phyloP scores from a whole-genome alignment of 805 yeast genomes.

The Lipomyces chichibuensis region DNA sequence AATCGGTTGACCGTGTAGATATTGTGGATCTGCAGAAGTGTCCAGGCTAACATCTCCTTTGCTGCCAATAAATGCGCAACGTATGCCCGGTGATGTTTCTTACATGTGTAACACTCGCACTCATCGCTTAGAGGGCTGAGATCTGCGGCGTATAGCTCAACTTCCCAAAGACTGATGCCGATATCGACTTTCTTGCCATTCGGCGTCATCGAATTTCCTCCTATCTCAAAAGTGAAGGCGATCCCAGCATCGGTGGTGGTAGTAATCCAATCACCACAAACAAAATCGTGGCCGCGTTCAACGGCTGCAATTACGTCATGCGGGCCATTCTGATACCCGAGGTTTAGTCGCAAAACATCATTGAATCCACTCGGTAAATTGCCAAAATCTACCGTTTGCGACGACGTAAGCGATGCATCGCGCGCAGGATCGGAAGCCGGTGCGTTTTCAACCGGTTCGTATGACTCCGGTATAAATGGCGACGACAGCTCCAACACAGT shows the following conservation, averaged over 20 bases:
- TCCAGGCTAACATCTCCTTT: constrained; percentile 50
- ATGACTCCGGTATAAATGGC: constrained; percentile 14
- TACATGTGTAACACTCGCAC: constrained; percentile 37
- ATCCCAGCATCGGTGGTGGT: constrained; percentile 46
- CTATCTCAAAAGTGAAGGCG: constrained; percentile 44
- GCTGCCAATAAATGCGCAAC: constrained; percentile 50
- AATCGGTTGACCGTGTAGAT: constrained; percentile 40
- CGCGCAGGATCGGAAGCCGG: constrained; percentile 1
- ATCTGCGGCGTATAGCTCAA: constrained; percentile 40
- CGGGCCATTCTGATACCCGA: constrained; percentile 41
- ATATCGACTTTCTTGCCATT: constrained; percentile 33
- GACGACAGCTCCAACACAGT: constrained; percentile 28
- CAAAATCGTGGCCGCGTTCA: constrained; percentile 44
- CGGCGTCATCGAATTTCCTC: constrained; percentile 14
- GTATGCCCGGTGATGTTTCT: constrained; percentile 45
- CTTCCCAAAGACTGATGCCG: constrained; percentile 43
- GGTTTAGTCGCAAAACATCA: constrained; percentile 25
- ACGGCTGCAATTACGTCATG: constrained; percentile 44
- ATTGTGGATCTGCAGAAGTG: constrained; percentile 49
- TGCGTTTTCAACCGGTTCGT: constrained; percentile 14
- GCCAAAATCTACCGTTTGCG: constrained; percentile 11
- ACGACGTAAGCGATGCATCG: constrained; percentile 18
- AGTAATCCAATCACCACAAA: constrained; percentile 42
- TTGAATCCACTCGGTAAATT: constrained; percentile 25
- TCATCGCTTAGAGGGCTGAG: constrained; percentile 38